Evolutionary conservation across 148 eudicot species (phyloP), one percentile per base, ranked within the genome.

Genomic region (Arbutus unedo): DNA sequence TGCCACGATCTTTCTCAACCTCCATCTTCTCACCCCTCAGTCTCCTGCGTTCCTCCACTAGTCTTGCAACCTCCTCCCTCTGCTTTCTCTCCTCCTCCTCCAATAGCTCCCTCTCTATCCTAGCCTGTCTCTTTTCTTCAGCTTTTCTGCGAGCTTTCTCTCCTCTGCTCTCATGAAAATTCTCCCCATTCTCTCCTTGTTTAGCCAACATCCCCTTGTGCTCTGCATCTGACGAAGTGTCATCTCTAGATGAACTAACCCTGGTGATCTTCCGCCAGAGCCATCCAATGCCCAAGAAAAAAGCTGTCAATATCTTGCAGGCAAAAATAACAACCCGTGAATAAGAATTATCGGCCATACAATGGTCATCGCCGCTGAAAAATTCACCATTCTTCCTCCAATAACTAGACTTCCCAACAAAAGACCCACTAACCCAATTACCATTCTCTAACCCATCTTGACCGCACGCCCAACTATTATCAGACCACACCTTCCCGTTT

Each of bases 111-210:
- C 88, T 96, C 89, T 94, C 98, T 87, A 96, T 53, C 82, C 98
- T 96, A 90, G 98, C 99, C 83, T 88, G 98, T 83, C 94, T 89
- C 88, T 93, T 96, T 90, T 96, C 99, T 89, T 96, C 99, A 78
- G 99, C 99, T 88, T 96, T 96, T 86, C 99, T 88, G 23, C 99
- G 95, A 79, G 99, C 99, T 82, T 94, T 96, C 88, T 94, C 98
- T 66, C 94, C 92, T 90, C 90, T 92, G 81, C 96, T 96, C 84
- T 96, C 98, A 62, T 87, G 91, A 84, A 87, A 88, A 76, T 82
- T 86, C 19, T 70, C 85, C 9, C 90, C 93, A 91, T 92, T 94
- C 79, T 94, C 99, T 77, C 92, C 93, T 83, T 88, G 86, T 78
- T 91, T 92, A 78, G 86, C 88, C 87, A 90, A 48, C 84, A 89